Base-by-base conservation (phyloP, 225 moss, liverwort and hornwort species). In the Sphagnum tenellum region DNA sequence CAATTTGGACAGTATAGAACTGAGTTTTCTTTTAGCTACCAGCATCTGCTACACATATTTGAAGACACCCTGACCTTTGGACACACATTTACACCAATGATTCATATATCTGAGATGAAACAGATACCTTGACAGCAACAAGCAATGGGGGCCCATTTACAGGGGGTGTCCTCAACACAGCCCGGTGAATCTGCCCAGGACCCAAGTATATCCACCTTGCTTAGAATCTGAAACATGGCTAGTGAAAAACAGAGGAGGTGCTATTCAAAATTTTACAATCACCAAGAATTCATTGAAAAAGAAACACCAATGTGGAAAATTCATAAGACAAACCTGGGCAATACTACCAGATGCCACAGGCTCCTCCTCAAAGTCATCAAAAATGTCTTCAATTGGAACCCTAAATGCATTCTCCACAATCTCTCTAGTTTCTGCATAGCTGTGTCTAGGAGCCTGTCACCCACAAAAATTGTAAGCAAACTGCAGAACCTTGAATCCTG, bases 281-380 rank as follows among this genome's bases (percentile, higher is more conserved):
- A 1, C 29, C 29, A 29, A 29, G 29, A 29, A 29, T 29, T 29
- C 29, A 29, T 29, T 29, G 29, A 29, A 29, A 29, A 29, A 29
- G 29, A 29, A 29, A 29, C 29, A 29, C 29, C 29, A 29, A 29
- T 29, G 29, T 29, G 29, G 29, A 29, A 29, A 29, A 29, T 29
- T 29, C 29, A 29, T 64, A 45, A 54, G 44, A 12, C 72, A 66
- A 60, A 94, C 94, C 80, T 94, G 94, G 50, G 94, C 94, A 56
- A 94, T 94, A 72, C 94, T 94, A 61, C 94, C 94, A 48, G 94
- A 94, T 62, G 94, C 94, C 70, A 94, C 86, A 66, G 94, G 94
- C 47, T 86, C 87, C 67, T 84, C 76, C 51, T 87, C 87, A 66
- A 94, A 91, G 62, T 91, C 88, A 50, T 91, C 88, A 78, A 94